phyloP scores from a whole-genome alignment of 177 flowering plant genomes.

The Telopea speciosissima region DNA sequence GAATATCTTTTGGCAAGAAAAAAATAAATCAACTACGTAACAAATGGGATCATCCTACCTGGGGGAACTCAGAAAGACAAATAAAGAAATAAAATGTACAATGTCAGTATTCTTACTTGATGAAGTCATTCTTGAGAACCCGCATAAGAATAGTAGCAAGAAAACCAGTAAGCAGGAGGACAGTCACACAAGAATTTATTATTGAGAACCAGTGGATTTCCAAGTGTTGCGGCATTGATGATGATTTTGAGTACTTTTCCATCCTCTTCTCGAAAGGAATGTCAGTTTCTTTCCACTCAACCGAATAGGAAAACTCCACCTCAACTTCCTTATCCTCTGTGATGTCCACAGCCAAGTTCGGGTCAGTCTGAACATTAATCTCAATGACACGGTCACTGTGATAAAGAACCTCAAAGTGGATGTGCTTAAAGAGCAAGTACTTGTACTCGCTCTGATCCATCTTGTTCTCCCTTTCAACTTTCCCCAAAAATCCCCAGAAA shows the following conservation, averaged over 20 bases:
- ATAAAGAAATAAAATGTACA: not conserved
- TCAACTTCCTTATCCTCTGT: slow-evolving; percentile 70
- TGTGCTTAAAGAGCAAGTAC: slow-evolving; percentile 69
- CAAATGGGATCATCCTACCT: not conserved
- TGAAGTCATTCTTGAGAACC: slow-evolving; percentile 82
- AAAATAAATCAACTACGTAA: not conserved
- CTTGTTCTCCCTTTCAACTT: slow-evolving; percentile 69
- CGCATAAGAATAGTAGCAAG: slow-evolving; percentile 82
- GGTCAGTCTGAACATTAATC: slow-evolving; percentile 61
- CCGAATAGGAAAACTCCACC: slow-evolving; percentile 65
- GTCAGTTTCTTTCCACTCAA: slow-evolving; percentile 73
- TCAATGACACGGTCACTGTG: slow-evolving; percentile 81
- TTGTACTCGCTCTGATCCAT: slow-evolving; percentile 57
- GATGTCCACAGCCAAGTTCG: slow-evolving; percentile 51
- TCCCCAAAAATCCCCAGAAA: slow-evolving; percentile 78
- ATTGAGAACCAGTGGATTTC: slow-evolving; percentile 91
- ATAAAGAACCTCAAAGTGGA: slow-evolving; percentile 67
- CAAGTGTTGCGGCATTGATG: slow-evolving; percentile 74
- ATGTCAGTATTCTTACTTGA: slow-evolving; percentile 44
- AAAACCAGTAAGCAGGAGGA: slow-evolving; percentile 80
- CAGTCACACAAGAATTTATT: slow-evolving; percentile 77
- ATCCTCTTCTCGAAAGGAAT: slow-evolving; percentile 76
- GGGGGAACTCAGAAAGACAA: not conserved
- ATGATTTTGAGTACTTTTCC: slow-evolving; percentile 78
- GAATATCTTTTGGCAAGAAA: slow-evolving; percentile 41